phyloP scores from a whole-genome alignment of 2,329 filamentous ascomycete species.

The Epichloe uncinata region DNA sequence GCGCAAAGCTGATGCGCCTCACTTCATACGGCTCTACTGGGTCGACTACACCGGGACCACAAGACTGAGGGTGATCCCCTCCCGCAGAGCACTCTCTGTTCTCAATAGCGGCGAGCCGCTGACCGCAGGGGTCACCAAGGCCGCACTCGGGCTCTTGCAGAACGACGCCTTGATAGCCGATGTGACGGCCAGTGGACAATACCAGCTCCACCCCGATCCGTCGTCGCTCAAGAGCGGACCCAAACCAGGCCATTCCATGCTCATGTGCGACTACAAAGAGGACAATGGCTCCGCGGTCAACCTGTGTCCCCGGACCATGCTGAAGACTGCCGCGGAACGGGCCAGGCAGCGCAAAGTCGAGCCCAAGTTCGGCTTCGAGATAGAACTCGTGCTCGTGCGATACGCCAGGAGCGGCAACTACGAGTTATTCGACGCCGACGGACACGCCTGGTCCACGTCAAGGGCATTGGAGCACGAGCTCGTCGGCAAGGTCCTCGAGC shows the following conservation, averaged over 20 bases:
- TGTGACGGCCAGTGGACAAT: slow-evolving; percentile 47
- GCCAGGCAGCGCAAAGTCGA: slow-evolving; percentile 39
- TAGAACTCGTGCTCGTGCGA: slow-evolving; percentile 62
- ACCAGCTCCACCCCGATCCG: slow-evolving; percentile 53
- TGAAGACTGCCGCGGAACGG: slow-evolving; percentile 40
- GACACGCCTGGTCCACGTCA: slow-evolving; percentile 59
- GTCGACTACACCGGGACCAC: slow-evolving; percentile 62
- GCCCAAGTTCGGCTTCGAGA: slow-evolving; percentile 65
- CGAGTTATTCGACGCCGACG: slow-evolving; percentile 37
- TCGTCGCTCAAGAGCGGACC: slow-evolving; percentile 46
- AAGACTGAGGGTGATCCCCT: slow-evolving; percentile 54
- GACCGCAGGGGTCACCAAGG: slow-evolving; percentile 48
- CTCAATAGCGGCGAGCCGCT: slow-evolving; percentile 30
- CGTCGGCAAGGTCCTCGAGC: slow-evolving; percentile 45
- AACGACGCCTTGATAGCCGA: slow-evolving; percentile 45
- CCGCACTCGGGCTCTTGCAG: slow-evolving; percentile 52
- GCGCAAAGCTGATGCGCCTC: neutral
- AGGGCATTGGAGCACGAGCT: slow-evolving; percentile 46
- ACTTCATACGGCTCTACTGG: slow-evolving; percentile 62
- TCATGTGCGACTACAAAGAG: slow-evolving; percentile 53
- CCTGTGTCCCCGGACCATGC: slow-evolving; percentile 52
- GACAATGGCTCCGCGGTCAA: slow-evolving; percentile 34
- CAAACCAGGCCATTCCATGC: slow-evolving; percentile 46
- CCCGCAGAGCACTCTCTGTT: slow-evolving; percentile 38
- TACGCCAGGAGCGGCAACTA: slow-evolving; percentile 23